Evolutionary conservation across 768 basidiomycete species (phyloP), one percentile per base, ranked within the genome.

Genomic region (Pulveroboletus ravenelii): DNA sequence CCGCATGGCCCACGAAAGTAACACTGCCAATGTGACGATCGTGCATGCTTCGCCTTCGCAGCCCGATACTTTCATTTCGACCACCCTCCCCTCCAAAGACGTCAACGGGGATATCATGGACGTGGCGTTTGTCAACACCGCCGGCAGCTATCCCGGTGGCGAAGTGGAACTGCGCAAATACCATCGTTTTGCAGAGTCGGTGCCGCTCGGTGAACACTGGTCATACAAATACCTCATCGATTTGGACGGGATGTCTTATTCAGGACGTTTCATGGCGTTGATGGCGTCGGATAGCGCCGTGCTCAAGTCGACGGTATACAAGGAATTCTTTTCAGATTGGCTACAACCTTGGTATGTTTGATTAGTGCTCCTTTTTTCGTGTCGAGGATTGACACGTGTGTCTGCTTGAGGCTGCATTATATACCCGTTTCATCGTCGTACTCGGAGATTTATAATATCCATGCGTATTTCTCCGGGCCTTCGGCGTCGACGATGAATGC

Each of bases 181-280:
- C 32, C 84, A 89, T 64, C 78, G 87, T 30, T 85, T 89, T 57
- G 80, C 78, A 10, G 81, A 88, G 45, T 74, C 87, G 1, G 91
- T 89, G 1, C 85, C 87, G 3, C 72, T 98, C 1, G 90, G 90
- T 6, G 78, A 83, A 48, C 87, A 93, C 61, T 98, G 94, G 94
- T 74, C 84, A 51, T 91, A 93, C 74, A 95, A 96, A 72, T 92
- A 94, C 62, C 75, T 95, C 32, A 70, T 94, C 54, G 94, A 97
- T 68, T 69, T 98, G 50, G 94, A 96, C 62, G 94, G 95, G 14
- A 94, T 93, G 89, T 86, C 89, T 17, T 98, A 97, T 68, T 92
- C 87, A 25, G 94, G 86, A 3, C 78, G 92, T 12, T 93, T 96
- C 66, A 82, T 92, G 78, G 78, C 85, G 1, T 83, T 91, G 63